Percentiles rank a stretch among this genome's conserved stretches.
These are phyloP conservation scores for Capsicum chinense DNA, from an alignment of 257 asterid species.

Conservation along the genomic window DNA sequence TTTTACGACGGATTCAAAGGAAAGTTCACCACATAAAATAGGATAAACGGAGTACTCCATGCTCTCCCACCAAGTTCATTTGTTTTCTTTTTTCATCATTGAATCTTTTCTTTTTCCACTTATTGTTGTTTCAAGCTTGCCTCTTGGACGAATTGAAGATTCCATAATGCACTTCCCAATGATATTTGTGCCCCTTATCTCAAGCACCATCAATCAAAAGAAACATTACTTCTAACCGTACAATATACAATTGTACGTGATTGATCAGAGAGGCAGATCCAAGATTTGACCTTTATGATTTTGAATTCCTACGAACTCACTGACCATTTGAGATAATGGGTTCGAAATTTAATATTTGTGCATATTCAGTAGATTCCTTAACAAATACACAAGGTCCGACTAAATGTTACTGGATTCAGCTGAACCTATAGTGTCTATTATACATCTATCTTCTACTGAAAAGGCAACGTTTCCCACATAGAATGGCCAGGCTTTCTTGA, in stretches of 20 bases:
- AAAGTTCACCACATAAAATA: too few relatives aligned
- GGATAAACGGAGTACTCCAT: neutral
- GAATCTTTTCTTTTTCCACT: neutral
- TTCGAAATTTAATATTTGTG: neutral
- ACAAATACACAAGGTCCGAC: neutral
- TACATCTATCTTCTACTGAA: neutral
- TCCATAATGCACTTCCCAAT: neutral
- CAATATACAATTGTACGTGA: neutral
- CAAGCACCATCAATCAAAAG: slow-evolving; percentile 9
- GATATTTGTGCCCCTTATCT: neutral
- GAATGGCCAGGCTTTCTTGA: neutral
- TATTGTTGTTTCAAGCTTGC: neutral
- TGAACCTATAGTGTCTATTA: neutral
- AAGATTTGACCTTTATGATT: neutral
- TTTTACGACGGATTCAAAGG: neutral
- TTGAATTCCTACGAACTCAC: neutral
- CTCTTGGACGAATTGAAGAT: neutral
- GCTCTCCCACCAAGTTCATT: neutral
- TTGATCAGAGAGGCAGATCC: neutral
- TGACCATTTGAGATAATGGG: neutral
- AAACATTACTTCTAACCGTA: neutral
- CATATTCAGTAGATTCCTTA: neutral
- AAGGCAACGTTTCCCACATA: neutral
- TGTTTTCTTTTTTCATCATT: neutral
- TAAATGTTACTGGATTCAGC: neutral